Base-by-base conservation (phyloP, 768 basidiomycete species). In the Tulasnella sp. region DNA sequence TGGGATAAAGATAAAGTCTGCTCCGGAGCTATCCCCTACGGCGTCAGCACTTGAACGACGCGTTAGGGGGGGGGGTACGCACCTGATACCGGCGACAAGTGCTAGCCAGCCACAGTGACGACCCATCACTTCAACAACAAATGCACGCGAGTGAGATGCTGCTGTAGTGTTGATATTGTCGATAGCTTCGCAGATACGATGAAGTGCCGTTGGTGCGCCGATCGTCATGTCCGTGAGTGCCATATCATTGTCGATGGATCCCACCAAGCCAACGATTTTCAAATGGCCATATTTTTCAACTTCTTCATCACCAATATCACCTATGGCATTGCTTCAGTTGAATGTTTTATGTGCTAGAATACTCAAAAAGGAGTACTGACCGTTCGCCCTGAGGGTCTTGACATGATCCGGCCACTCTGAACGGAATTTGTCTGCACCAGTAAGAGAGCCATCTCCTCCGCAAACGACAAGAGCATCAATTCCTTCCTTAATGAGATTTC, bases 61-160 rank as follows among this genome's bases (percentile, higher is more conserved):
- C 48, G 23, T 32, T 39, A 32, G n/a, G 3, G 15, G 7, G 20
- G 51, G 4, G 35, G 20, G 44, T 5, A 86, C 89, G 78, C 82
- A 93, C 91, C 93, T 93, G 73, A 98, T 92, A 79, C 93, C 96
- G 15, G 96, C 98, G 82, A 96, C 88, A 32, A 99, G 87, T 2
- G 98, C 96, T 23, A 99, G 87, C 98, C 98, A 99, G n/a, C 98
- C 98, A 84, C 98, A 99, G 83, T 99, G 94, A 77, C 97, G 87
- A n/a, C 98, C 98, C 98, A 99, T 99, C 75, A 99, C 98, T 84
- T 99, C 98, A 55, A 99, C 88, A 57, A 99, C 96, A 84, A 99
- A 99, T 0, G 98, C 98, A 78, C 98, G 90, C 39, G 96, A 98
- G 84, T 99, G 98, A 77, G 95, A 97, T 80, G 89, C 89, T 9